Evolutionary conservation across 73 alveolate genomes (phyloP).

Genomic region (Uronychia setigera): DNA sequence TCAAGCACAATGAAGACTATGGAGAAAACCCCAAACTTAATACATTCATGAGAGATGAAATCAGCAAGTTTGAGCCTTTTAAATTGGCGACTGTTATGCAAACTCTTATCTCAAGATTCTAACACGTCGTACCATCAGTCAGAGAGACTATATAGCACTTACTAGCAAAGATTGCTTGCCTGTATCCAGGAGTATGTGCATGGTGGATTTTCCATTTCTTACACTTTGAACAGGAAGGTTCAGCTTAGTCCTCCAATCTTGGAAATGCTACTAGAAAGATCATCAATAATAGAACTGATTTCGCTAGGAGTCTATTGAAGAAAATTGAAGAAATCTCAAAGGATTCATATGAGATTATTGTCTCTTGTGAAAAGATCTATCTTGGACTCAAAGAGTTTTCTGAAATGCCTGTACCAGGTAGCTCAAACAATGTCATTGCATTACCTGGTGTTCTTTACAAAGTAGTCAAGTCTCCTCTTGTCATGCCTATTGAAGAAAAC

Average conservation of each 20-base stretch:
- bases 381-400: conserved; percentile 32
- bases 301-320: conserved; percentile 17
- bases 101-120: conserved; percentile 48
- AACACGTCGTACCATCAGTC: conserved; percentile 10
- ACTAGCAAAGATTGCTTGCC: conserved; percentile 39
- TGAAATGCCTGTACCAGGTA: conserved; percentile 9
- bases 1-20: conserved; percentile 38
- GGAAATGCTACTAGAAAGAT: not conserved
- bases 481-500: conserved; percentile 68
- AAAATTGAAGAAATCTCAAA: conserved; percentile 19
- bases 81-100: conserved; percentile 58
- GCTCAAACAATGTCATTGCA: not conserved
- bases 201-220: conserved; percentile 72
- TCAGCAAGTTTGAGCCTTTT: conserved; percentile 43
- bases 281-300: conserved; percentile 16
- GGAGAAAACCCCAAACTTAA: conserved; percentile 30
- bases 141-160: conserved; percentile 42
- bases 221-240: conserved; percentile 40
- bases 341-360: not conserved
- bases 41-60: conserved; percentile 31
- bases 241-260: not conserved
- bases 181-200: conserved; percentile 55
- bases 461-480: conserved; percentile 5
- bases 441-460: not conserved
- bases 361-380: conserved; percentile 29